A percentile compares a stretch with the other conserved stretches of the same genome.
Evolutionary conservation across 1,139 yeast genomes (phyloP).

Genomic region (Tardiomyces blankii): DNA sequence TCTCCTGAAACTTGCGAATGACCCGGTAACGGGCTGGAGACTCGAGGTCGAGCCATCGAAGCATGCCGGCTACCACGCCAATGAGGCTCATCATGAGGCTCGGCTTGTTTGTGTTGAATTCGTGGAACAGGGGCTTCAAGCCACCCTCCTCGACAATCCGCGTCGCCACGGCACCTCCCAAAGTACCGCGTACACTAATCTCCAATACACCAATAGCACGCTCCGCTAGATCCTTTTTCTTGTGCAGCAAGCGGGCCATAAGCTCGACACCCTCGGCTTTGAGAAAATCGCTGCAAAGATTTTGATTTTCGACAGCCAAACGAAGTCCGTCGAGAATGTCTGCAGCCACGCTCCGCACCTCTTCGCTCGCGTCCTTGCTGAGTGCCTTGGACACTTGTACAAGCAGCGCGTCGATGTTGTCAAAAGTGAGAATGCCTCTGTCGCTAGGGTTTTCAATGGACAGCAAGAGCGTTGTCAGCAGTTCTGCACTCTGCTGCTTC

Average conservation of each 20-base stretch:
- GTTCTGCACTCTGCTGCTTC: not conserved
- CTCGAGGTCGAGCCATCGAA: conserved; percentile 22
- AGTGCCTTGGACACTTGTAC: not conserved
- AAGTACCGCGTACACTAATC: conserved; percentile 13
- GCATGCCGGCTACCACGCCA: conserved; percentile 16
- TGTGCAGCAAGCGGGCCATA: conserved; percentile 17
- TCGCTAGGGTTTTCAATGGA: not conserved
- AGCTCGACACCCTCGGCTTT: conserved; percentile 25
- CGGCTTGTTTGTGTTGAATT: conserved; percentile 3
- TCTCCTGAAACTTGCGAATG: conserved; percentile 18
- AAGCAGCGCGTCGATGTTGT: not conserved
- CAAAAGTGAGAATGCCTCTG: not conserved
- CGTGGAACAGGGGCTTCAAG: conserved; percentile 16
- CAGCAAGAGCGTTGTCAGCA: not conserved
- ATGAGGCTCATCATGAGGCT: conserved; percentile 6
- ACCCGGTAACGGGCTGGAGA: conserved; percentile 19
- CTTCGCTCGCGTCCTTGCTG: conserved; percentile 7
- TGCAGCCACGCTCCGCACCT: conserved; percentile 18
- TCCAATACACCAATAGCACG: conserved; percentile 18
- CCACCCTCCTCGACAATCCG: conserved; percentile 20
- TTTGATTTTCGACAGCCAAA: conserved; percentile 10
- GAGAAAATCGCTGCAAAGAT: conserved; percentile 12
- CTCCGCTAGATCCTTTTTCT: conserved; percentile 7
- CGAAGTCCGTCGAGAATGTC: conserved; percentile 16
- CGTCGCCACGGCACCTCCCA: conserved; percentile 12